Evolutionary conservation across 176 grass and related monocot species (phyloP).

Genomic region (Rhynchospora tenuis): DNA sequence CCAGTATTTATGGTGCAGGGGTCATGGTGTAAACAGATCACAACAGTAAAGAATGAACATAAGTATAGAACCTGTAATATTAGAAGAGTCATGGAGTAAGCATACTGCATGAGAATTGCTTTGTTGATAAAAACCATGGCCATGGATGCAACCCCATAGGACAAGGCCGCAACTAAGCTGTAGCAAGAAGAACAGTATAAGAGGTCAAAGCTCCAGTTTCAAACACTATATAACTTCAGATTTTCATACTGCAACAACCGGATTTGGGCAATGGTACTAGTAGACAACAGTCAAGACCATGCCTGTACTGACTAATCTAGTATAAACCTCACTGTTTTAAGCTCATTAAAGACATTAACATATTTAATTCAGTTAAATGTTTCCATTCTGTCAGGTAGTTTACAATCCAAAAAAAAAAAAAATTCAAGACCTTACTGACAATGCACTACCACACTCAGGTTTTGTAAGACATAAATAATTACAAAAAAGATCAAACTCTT

Average conservation of each 20-base stretch:
- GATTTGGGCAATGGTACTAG: neutral
- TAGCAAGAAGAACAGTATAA: constrained; percentile 14
- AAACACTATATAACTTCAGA: neutral
- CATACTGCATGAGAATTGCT: constrained; percentile 90
- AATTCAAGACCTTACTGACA: neutral
- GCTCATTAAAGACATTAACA: neutral
- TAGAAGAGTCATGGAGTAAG: constrained; percentile 91
- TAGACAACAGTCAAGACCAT: neutral
- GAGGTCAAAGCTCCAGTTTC: neutral
- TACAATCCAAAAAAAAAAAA: neutral
- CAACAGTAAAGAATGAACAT: neutral
- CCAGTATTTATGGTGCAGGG: neutral
- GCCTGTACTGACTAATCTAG: neutral
- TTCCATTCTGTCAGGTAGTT: neutral
- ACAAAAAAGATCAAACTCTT: neutral
- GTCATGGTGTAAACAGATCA: neutral
- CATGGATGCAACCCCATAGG: constrained; percentile 93
- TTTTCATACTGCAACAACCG: neutral
- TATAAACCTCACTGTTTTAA: neutral
- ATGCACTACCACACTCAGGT: neutral
- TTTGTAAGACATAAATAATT: neutral
- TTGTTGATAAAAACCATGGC: constrained; percentile 98
- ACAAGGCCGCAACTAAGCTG: constrained; percentile 75
- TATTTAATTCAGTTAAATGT: neutral
- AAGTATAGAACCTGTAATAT: constrained; percentile 58